Conservation (phyloP, 2,329 filamentous ascomycete genomes). For the Graphilbum fragrans region DNA sequence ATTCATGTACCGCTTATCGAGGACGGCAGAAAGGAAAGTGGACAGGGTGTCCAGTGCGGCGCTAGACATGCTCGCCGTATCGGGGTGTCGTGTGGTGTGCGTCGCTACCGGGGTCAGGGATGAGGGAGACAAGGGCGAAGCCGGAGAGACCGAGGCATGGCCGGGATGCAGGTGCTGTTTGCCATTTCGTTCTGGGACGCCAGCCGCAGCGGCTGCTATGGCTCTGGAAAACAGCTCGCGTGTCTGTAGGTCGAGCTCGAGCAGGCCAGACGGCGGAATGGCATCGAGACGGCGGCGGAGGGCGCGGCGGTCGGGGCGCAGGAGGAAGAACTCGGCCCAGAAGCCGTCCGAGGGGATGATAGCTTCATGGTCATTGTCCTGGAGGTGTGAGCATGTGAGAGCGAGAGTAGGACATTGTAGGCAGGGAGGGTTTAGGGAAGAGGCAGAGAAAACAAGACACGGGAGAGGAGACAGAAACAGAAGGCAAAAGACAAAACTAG, state of each 20-base stretch:
- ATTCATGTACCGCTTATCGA: slow-evolving; percentile 87
- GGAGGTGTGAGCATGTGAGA: neutral
- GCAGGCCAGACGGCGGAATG: slow-evolving; percentile 61
- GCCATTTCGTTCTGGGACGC: neutral
- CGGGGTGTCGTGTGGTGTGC: too few species aligned
- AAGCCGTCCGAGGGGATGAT: slow-evolving; percentile 71
- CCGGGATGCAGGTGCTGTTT: neutral
- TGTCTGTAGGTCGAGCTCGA: slow-evolving; percentile 66
- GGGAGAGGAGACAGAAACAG: too few species aligned
- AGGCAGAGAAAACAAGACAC: too few species aligned
- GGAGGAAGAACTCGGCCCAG: slow-evolving; percentile 91
- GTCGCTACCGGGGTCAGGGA: too few species aligned
- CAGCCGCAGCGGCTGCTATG: slow-evolving; percentile 35
- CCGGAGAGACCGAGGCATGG: too few species aligned
- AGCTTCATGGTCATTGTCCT: slow-evolving; percentile 34
- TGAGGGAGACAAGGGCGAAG: too few species aligned
- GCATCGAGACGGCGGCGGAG: slow-evolving; percentile 57
- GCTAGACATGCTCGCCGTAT: neutral
- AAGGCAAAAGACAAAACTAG: too few species aligned
- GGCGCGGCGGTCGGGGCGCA: slow-evolving; percentile 62
- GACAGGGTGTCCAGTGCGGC: slow-evolving; percentile 58
- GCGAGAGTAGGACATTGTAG: too few species aligned
- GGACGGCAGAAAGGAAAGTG: slow-evolving; percentile 69
- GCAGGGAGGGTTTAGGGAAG: too few species aligned
- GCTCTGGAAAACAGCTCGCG: slow-evolving; percentile 68